Conservation (phyloP, 768 basidiomycete genomes). For the Plicaturopsis crispa region DNA sequence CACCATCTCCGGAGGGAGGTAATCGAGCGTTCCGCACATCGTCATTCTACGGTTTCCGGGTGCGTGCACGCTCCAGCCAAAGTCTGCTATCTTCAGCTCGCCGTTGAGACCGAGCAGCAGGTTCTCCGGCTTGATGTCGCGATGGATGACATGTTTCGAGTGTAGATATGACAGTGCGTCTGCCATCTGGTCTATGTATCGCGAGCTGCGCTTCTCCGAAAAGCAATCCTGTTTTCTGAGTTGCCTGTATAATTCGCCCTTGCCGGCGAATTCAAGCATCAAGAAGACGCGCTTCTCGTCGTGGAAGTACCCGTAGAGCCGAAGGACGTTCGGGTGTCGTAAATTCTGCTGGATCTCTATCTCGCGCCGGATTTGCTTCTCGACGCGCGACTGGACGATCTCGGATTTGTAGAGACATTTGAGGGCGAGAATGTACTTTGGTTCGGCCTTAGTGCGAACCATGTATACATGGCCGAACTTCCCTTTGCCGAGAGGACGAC, state of each 20-base stretch:
- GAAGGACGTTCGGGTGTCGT: constrained; percentile 89
- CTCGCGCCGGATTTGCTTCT: constrained; percentile 95
- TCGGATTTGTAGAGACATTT: constrained; percentile 97
- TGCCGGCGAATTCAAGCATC: constrained; percentile 96
- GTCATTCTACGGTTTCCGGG: constrained; percentile 86
- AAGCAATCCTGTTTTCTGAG: constrained; percentile 82
- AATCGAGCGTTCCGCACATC: constrained; percentile 93
- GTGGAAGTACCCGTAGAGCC: constrained; percentile 96
- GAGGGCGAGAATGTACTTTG: constrained; percentile 91
- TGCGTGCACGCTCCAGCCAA: constrained; percentile 98
- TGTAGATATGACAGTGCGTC: constrained; percentile 92
- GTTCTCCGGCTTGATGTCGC: constrained; percentile 99
- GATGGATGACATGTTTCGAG: constrained; percentile 93
- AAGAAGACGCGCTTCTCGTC: constrained; percentile 96
- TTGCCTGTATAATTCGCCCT: constrained; percentile 96
- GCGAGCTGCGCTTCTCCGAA: constrained; percentile 77
- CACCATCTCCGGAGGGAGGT: constrained; percentile 98
- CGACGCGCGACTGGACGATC: constrained; percentile 83
- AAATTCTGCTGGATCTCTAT: constrained; percentile 98
- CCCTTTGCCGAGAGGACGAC: constrained; percentile 94
- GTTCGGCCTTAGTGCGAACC: constrained; percentile 85
- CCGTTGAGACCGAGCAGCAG: constrained; percentile 90
- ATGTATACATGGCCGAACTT: constrained; percentile 99
- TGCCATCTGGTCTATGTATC: constrained; percentile 98
- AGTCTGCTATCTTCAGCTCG: constrained; percentile 96